Evolutionary conservation across 768 basidiomycete genomes (phyloP), one percentile per base, ranked within the genome.

Genomic region (Leccinum barrowsii): DNA sequence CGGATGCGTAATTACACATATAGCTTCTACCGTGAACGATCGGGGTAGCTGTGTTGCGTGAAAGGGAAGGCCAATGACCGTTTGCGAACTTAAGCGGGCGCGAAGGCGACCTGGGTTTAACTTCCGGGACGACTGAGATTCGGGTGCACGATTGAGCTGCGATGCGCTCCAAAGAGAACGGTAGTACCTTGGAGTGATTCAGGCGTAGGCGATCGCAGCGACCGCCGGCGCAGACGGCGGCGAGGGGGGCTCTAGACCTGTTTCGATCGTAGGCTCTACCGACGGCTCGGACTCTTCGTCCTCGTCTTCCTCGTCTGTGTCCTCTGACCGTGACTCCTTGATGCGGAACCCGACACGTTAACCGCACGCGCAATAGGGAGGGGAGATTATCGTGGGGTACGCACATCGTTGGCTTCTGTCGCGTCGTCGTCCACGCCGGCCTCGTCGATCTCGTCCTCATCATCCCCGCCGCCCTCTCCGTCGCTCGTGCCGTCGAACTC

Each of bases 1-100:
- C 5, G 93, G 93, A 63, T 95, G 90, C 1, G 95, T 92, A 56
- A 98, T 84, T 19, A 93, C 93, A 61, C 90, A 92, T 59, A 96
- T 85, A 17, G 94, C 94, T 74, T 96, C 94, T 5, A 97, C 87
- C 7, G 88, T 87, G 70, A 87, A 92, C 0, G 90, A 81, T 30
- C 85, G 80, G n/a, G 83, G 84, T 15, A 68, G 65, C 17, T 42
- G 65, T 12, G 65, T 59, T 40, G 64, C 58, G 66, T 67, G 64
- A 65, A 70, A 57, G 74, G 65, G 50, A 75, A 73, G 56, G 68
- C 60, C 12, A 88, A 62, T 8, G 68, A 68, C 34, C 74, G 76
- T 65, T 78, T 83, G 30, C 87, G 85, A 26, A 78, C 62, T 48
- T 77, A 77, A 12, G 85, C 82, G 7, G 81, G 26, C 26, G 86